A percentile compares a stretch with the other conserved stretches of the same genome.
Evolutionary conservation across 257 asterid species (phyloP).

Genomic region (Nyctanthes arbortristis): DNA sequence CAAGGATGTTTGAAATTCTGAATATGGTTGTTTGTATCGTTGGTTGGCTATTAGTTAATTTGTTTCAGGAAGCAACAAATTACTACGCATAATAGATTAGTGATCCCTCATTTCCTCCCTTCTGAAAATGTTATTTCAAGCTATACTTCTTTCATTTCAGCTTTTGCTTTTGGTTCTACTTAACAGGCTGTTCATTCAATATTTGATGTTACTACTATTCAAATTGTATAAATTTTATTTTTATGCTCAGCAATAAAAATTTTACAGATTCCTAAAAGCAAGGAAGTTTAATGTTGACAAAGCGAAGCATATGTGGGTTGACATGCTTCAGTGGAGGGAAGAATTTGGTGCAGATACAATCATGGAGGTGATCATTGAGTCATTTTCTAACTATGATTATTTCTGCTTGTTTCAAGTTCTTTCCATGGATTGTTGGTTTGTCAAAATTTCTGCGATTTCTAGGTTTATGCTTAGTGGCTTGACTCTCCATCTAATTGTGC

Average conservation of each 20-base stretch:
- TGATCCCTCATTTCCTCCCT: neutral
- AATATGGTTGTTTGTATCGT: too few relatives aligned
- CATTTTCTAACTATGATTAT: neutral
- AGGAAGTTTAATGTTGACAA: slow-evolving; percentile 60
- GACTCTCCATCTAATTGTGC: slow-evolving; percentile 5
- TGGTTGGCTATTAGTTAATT: too few relatives aligned
- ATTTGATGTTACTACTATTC: neutral
- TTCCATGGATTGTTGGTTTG: neutral
- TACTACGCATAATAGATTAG: neutral
- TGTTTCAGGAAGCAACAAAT: too few relatives aligned
- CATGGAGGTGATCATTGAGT: slow-evolving; percentile 49
- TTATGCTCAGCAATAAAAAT: slow-evolving; percentile 12
- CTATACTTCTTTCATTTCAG: neutral
- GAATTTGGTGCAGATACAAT: slow-evolving; percentile 67
- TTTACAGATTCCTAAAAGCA: slow-evolving; percentile 72
- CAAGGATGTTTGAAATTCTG: neutral
- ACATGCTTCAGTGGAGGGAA: slow-evolving; percentile 80
- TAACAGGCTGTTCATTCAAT: slow-evolving; percentile 3
- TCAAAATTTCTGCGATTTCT: neutral
- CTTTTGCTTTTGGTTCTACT: slow-evolving; percentile 4
- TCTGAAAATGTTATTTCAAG: neutral
- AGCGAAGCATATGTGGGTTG: slow-evolving; percentile 75
- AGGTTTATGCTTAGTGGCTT: neutral
- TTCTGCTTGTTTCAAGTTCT: slow-evolving; percentile 3
- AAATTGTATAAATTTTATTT: neutral